These are phyloP conservation scores for Quercus phellos DNA, from an alignment of 331 rosid genomes.

Conservation along the genomic window DNA sequence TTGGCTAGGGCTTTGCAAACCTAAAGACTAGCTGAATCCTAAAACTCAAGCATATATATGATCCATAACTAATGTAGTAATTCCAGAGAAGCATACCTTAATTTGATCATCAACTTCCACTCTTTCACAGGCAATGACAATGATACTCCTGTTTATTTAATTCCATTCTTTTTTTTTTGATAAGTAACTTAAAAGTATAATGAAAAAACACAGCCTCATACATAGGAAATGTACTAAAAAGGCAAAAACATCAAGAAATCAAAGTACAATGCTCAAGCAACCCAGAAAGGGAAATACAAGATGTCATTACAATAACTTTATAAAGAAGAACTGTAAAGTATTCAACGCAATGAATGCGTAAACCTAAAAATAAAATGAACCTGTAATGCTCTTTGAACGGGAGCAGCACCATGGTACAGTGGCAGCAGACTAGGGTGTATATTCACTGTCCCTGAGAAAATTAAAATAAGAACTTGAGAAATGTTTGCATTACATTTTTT, in stretches of 20 bases:
- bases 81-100: slow-evolving; percentile 37
- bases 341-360: too few relatives aligned
- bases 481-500: neutral
- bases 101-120: slow-evolving; percentile 60
- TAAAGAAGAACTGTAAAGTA: neutral
- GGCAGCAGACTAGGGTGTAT: slow-evolving; percentile 92
- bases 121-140: slow-evolving; percentile 57
- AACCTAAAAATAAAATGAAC: slow-evolving; percentile 25
- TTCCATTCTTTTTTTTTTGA: slow-evolving; percentile 54
- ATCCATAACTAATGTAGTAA: neutral
- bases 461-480: slow-evolving; percentile 10
- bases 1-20: neutral
- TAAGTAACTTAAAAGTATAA: too few relatives aligned
- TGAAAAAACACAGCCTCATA: too few relatives aligned
- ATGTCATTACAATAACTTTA: neutral
- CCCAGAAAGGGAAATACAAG: neutral
- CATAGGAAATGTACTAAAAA: too few relatives aligned
- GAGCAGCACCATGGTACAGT: slow-evolving; percentile 85
- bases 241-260: too few relatives aligned
- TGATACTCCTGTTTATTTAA: slow-evolving; percentile 79
- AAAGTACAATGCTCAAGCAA: too few relatives aligned
- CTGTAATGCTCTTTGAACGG: slow-evolving; percentile 96
- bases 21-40: neutral
- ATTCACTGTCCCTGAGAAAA: slow-evolving; percentile 77
- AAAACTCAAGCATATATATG: neutral